Evolutionary conservation across 2,329 filamentous ascomycete species (phyloP), one percentile per base, ranked within the genome.

Genomic region (Fusarium newnesense): DNA sequence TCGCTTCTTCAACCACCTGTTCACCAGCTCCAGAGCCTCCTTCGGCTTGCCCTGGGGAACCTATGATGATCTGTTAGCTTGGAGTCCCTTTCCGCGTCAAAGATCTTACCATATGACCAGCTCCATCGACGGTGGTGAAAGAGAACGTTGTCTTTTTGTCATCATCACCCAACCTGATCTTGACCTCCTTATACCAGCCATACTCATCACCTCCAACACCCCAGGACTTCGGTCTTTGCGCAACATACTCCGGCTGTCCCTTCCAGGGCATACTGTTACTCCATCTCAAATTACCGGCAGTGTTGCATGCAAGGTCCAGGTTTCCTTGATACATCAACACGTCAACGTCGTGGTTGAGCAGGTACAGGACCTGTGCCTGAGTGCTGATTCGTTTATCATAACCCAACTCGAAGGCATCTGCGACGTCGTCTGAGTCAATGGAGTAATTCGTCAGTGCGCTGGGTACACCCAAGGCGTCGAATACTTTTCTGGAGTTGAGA

Each of bases 271-370:
- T 47, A 2, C 56, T 49, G 36, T 74, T 56, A 1, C 60, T 75
- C 74, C 74, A 76, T 49, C 53, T 56, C 9, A 76, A 3, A 30
- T 76, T 76, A 8, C 74, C 74, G 4, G 74, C 68, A 0, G 71
- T 76, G 16, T 76, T 76, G 30, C 74, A 76, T 1, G 74, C 74
- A 0, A 76, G 63, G 13, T 76, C 74, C 2, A 76, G 15, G 4
- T 76, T 76, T 9, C 74, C 74, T 30, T 76, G 73, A 21, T 76
- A 76, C 21, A 76, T 37, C 0, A 76, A 30, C 3, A 76, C 71
- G 21, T 76, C 71, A 1, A 76, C n/a, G 0, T 56, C 42, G 3
- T 57, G 24, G 13, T 70, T 24, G 10, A 75, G 58, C 1, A 76
- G 18, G 21, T 67, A 70, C 1, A 60, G 32, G 1, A 76, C 52